Base-by-base conservation (phyloP, 306 rosid genomes). In the Coriaria nepalensis region DNA sequence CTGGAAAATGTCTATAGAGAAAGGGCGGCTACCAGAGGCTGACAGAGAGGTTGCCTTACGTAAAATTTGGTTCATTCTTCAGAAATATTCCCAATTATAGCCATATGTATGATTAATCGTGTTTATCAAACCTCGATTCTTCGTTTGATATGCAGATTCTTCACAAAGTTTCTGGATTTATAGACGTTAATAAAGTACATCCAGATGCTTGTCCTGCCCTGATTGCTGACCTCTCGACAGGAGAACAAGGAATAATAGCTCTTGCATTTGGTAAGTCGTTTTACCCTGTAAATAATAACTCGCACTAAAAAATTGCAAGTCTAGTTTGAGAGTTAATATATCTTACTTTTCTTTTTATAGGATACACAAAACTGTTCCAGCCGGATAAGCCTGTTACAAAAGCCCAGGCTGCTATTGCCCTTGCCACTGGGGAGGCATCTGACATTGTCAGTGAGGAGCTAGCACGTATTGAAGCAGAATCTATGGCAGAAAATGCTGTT, bases 151-250 rank as follows among this genome's bases (percentile, higher is more conserved):
- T 57, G 62, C 93, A 92, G 98, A 73, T 10, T 20, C 86, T 92
- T 62, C 64, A 73, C 71, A 77, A 60, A 63, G 49, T 82, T 68
- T 86, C 98, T 48, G 96, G 98, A 29, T 92, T 92, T 68, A 79
- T 92, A 37, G 98, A 92, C 73, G 52, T 71, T 47, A 93, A 82
- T 66, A 92, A 71, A 68, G 75, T 92, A 76, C 96, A 92, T 63
- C 93, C 81, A 50, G 80, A 85, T 78, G 96, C 98, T 15, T 92
- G 94, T 65, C 98, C 98, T 67, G 96, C 98, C 4, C 71, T 92
- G 63, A 93, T 85, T 59, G 94, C 96, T 50, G 98, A 92, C 58
- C 70, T 85, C n/a, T 69, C 87, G 69, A 54, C 68, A 39, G 93
- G 93, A 60, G 98, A 92, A 59, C 98, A 92, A 40, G 96, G 96